Base-by-base conservation (phyloP, 306 rosid genomes). In the Cicer bijugum region DNA sequence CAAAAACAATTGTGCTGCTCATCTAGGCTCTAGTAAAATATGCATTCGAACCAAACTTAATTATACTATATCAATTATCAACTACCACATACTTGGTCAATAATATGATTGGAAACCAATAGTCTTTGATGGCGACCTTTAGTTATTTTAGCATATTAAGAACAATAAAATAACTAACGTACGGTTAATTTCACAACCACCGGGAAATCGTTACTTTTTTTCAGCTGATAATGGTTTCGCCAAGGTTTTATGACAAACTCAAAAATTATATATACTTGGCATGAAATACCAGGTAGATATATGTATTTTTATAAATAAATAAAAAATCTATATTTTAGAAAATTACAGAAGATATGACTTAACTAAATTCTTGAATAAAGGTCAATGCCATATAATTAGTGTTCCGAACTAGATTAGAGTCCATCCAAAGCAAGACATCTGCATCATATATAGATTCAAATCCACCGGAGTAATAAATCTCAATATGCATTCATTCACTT, bases 1-100 rank as follows among this genome's bases (percentile, higher is more conserved):
- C 37, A 50, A 59, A 67, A 69, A 70, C 85, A 80, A 75, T 74
- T 74, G 52, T 70, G 84, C 75, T 70, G 15, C 66, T 76, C 58
- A 20, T 67, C 61, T 51, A 23, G 2, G 33, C 12, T 17, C 42
- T 9, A 37, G 84, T 84, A 85, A 87, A 82, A 78, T 17, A 55
- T 67, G 60, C 56, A 83, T 55, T 40, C 42, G 16, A 72, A 60
- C 76, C 55, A 72, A 17, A 28, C 44, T 58, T 46, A 47, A 55
- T 71, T 64, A 44, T 9, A 51, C 15, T 59, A 59, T 6, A 39
- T 23, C 53, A 57, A 65, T 48, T 11, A 74, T 69, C 81, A 81
- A 58, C 75, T 48, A 67, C 72, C 76, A 16, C 61, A 58, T 59
- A 43, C 59, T 42, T 75, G 65, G 66, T 59, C 67, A 79, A 70